Evolutionary conservation across 495 filamentous ascomycete species (phyloP), one percentile per base, ranked within the genome.

Genomic region (Hypoxylon lenormandii): DNA sequence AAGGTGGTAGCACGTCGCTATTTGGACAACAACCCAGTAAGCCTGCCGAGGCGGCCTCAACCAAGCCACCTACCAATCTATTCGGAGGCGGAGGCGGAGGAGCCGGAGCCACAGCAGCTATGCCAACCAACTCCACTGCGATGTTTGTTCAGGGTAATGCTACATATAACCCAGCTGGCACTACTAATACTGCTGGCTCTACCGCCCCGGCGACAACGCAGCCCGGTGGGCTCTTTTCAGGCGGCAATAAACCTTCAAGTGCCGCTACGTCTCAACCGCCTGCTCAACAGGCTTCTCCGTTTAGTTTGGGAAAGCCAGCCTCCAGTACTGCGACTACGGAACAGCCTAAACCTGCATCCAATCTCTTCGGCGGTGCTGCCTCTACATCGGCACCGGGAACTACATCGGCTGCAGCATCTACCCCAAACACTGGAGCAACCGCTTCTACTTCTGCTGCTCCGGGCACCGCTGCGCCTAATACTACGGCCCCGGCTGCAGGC

Each of bases 321-420:
- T 45, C 66, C 5, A 38, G 38, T 46, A 59, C 53, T 12, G 50
- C 64, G 15, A 42, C 64, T 45, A 28, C 74, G 19, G 72, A 75
- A 16, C 53, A 67, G 18, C 37, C 64, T 5, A 77, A 80, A 50
- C 42, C 77, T 43, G 11, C 76, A n/a, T 49, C 65, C 52, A 67
- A 65, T 46, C 56, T 80, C 0, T 80, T 82, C 45, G 73, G 73
- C 22, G 64, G 63, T 21, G 51, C 64, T 30, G 33, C 53, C 36
- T 33, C 72, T 57, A 64, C 64, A 30, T 37, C 75, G n/a, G 60
- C 76, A 8, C 62, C 71, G 8, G 59, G 59, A 7, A 59, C 62
- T 45, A 54, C 72, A 16, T 36, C 75, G 2, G 47, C 71, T 28
- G 52, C 72, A 6, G 55, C 74, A 6, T 55, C 54, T 18, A 54